These are phyloP conservation scores for Brassica nigra DNA, from an alignment of 345 rosid genomes.

Conservation along the genomic window DNA sequence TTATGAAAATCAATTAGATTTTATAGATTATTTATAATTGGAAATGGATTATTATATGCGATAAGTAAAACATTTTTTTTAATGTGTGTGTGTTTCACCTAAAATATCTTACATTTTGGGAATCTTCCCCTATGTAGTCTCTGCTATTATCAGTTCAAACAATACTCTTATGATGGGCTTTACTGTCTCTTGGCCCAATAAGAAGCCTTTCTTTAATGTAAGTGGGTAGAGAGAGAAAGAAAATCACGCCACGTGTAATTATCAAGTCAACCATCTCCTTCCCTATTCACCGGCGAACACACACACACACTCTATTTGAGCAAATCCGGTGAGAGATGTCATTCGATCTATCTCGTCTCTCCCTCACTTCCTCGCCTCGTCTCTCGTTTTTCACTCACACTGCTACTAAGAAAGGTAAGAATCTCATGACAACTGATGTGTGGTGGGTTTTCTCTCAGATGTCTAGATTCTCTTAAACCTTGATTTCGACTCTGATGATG, in stretches of 20 bases:
- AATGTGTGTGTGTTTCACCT: too few relatives aligned
- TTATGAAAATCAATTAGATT: too few relatives aligned
- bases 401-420: slow-evolving; percentile 18
- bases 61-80: too few relatives aligned
- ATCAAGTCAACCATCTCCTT: not conserved
- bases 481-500: not conserved
- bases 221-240: not conserved
- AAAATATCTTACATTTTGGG: too few relatives aligned
- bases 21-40: too few relatives aligned
- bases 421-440: not conserved
- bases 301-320: not conserved
- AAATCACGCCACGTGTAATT: slow-evolving; percentile 3
- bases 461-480: not conserved
- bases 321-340: slow-evolving; percentile 27
- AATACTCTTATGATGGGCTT: too few relatives aligned
- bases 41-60: too few relatives aligned
- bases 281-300: not conserved
- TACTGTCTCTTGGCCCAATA: too few relatives aligned
- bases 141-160: too few relatives aligned
- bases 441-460: not conserved
- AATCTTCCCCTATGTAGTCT: too few relatives aligned
- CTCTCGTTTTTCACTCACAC: slow-evolving; percentile 27
- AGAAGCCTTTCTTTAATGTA: too few relatives aligned
- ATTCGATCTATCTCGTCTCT: slow-evolving; percentile 28
- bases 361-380: slow-evolving; percentile 28